Evolutionary conservation across 2,329 filamentous ascomycete genomes (phyloP).

Genomic region (Pseudogymnoascus sp.): DNA sequence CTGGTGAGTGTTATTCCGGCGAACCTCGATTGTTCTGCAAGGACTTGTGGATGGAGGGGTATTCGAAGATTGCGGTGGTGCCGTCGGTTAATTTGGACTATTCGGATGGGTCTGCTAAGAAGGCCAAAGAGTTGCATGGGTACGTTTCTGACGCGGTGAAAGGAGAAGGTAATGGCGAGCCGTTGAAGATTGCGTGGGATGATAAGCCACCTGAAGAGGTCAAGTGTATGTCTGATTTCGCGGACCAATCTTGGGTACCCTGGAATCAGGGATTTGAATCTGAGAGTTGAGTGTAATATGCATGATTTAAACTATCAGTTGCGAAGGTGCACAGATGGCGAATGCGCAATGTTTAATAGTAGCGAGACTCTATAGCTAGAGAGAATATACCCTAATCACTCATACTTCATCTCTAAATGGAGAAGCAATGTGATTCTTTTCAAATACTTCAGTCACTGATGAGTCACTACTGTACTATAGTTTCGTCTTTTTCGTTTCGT

Average conservation of each 20-base stretch:
- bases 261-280: slow-evolving; percentile 10
- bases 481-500: too few species aligned
- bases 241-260: slow-evolving; percentile 12
- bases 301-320: not conserved
- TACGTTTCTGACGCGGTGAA: slow-evolving; percentile 34
- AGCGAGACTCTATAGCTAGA: too few species aligned
- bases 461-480: too few species aligned
- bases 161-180: slow-evolving; percentile 18
- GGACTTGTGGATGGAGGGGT: slow-evolving; percentile 45
- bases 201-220: slow-evolving; percentile 13
- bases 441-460: too few species aligned
- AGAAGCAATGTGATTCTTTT: too few species aligned
- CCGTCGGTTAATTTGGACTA: slow-evolving; percentile 50
- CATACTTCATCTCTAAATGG: too few species aligned
- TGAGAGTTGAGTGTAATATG: not conserved
- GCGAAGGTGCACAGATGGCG: too few species aligned
- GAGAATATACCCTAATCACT: too few species aligned
- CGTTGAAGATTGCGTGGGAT: slow-evolving; percentile 13
- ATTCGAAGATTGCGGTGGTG: slow-evolving; percentile 46
- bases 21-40: slow-evolving; percentile 51
- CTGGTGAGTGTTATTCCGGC: slow-evolving; percentile 44
- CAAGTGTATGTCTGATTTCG: slow-evolving; percentile 14
- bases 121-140: slow-evolving; percentile 43
- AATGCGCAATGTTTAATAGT: too few species aligned
- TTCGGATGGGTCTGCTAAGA: slow-evolving; percentile 34